These are phyloP conservation scores for Selaginella tamariscina DNA, from an alignment of 75 land plant species.

Conservation along the genomic window DNA sequence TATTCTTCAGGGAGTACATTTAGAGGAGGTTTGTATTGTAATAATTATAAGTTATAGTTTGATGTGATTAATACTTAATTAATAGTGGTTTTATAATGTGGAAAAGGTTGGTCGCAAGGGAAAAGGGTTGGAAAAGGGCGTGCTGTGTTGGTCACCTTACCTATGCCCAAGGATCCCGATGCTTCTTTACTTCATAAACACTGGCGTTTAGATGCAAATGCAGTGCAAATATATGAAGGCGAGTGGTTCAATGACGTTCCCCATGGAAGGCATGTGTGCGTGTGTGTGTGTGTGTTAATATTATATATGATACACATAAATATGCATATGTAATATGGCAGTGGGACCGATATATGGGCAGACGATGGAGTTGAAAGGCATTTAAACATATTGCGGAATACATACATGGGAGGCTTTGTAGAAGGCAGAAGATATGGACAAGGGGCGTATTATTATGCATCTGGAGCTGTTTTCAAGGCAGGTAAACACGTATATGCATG, in stretches of 20 bases:
- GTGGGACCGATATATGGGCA: conserved; percentile 3
- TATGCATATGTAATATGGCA: background rate
- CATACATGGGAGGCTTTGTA: background rate
- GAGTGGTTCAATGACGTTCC: conserved; percentile 2
- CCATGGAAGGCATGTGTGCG: background rate
- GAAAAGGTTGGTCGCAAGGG: conserved; percentile 2
- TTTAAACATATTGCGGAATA: conserved; percentile 1
- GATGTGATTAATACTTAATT: too few species aligned
- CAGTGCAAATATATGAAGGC: conserved; percentile 5
- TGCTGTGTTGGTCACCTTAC: background rate
- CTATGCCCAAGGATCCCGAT: background rate
- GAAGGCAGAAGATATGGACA: conserved; percentile 18
- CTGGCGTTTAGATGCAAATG: conserved; percentile 5
- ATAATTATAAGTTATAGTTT: too few species aligned
- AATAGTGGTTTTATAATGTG: too few species aligned
- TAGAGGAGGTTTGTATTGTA: background rate
- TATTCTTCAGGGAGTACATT: background rate
- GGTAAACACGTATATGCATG: background rate
- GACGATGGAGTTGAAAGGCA: background rate
- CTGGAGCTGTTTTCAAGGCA: conserved; percentile 24
- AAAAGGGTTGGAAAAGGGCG: background rate
- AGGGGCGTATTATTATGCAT: conserved; percentile 26
- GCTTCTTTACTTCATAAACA: background rate
- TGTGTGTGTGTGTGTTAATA: background rate
- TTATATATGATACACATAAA: background rate